Base-by-base conservation (phyloP, 176 grass and related monocot genomes). In the Pontederia crassipes region DNA sequence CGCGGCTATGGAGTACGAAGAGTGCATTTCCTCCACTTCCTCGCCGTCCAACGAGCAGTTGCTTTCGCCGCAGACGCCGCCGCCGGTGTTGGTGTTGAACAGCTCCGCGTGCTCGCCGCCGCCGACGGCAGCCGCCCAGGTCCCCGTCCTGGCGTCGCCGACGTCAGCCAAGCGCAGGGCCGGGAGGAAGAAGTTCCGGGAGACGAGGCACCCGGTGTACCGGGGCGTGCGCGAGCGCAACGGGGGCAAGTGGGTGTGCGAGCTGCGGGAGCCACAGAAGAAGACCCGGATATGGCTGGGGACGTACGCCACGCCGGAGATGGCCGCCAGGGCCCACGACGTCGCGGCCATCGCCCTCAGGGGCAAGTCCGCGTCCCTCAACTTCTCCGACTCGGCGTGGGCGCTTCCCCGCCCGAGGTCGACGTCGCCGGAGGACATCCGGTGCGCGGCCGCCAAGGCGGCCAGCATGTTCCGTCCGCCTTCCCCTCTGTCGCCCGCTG, bases 181-280 rank as follows among this genome's bases (percentile, higher is more conserved):
- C 3, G 89, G 89, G 10, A 70, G 85, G 20, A 95, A 79, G 76
- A 95, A 89, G 73, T 95, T 95, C 66, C 71, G 77, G 16, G 89
- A 95, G 76, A 95, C 89, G 26, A 65, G 89, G 16, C 89, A 95
- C 75, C 89, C 85, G 8, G 73, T 95, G 57, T 95, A 71, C 67
- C 82, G 79, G 61, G 85, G 89, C 59, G 89, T 95, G 71, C 82
- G 89, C 2, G 72, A 72, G 1, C 68, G 89, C 0, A 82, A 76
- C n/a, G 13, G 12, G 0, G 55, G 72, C 1, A 69, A 79, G 29
- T 95, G 85, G 89, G 89, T 89, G 20, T 89, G 85, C 66, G 89
- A 95, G 70, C 85, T 89, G 47, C 85, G 85, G 17, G 83, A 89
- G 28, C 89, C 71, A 3, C 72, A 55, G 18, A 68, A 69, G 58